Evolutionary conservation across 2,329 filamentous ascomycete species (phyloP), one percentile per base, ranked within the genome.

Genomic region (Aspergillus unguis): DNA sequence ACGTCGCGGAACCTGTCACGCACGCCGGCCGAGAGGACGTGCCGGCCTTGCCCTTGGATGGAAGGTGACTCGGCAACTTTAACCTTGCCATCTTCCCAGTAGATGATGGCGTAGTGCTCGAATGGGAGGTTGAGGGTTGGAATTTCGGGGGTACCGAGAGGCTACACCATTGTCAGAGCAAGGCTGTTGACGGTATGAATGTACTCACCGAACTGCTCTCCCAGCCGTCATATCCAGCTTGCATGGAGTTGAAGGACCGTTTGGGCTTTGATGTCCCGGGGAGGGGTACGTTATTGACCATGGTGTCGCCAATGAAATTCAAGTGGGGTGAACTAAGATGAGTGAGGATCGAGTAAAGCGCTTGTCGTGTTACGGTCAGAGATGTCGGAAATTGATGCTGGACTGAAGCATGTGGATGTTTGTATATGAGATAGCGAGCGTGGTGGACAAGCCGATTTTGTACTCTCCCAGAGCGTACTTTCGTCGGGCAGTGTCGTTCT

Each of bases 31-130:
- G 67, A 67, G 50, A 71, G 70, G 3, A 71, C 48, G 8, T 66
- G 67, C 0, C 58, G 48, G 32, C 63, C 62, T 31, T 66, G 63
- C 10, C 67, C 62, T 38, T 63, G 60, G 11, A 71, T 67, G 2
- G 68, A 70, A 4, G 62, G 36, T 6, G 69, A 71, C 53, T 69
- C 68, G 1, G 65, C 56, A 5, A 69, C 63, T 49, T 65, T 63
- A 25, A 71, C 51, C 50, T 63, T 66, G 11, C 69, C 68, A 47
- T 63, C 61, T 50, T 71, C 69, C 3, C 70, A 54, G 40, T 70
- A 71, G 33, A 71, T 70, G 61, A 71, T 54, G 36, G 69, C 68
- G 47, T 69, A 71, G 46, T 71, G 67, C 7, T 62, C 48, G 53
- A 61, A 69, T 23, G 68, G 68, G 38, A 69, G 48, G 44, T 61